Base-by-base conservation (phyloP, 164 flowering plant species). In the Kalanchoe fedtschenkoi region DNA sequence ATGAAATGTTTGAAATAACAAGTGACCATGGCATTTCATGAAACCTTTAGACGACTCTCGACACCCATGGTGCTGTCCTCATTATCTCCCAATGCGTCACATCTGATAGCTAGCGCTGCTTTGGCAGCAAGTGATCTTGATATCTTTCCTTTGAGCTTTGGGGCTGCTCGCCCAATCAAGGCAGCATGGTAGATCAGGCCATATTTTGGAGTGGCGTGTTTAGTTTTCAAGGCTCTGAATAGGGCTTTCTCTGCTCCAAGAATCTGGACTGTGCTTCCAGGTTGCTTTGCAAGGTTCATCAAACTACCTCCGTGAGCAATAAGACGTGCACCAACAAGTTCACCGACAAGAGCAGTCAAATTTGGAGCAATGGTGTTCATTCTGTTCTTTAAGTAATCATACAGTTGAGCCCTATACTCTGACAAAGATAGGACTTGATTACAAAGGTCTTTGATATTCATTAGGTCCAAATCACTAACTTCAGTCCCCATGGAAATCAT, bases 191-290 rank as follows among this genome's bases (percentile, higher is more conserved):
- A 93, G 42, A 93, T 83, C 44, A 93, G 90, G 32, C 98, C 98
- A 69, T 93, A 93, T 43, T 93, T 93, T 15, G 98, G 98, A 16
- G 97, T 93, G 2, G 96, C 79, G 64, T 88, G 96, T 71, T 88
- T 89, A 51, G 98, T 84, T 75, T 93, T 93, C 66, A 93, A 69
- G 58, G 97, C 98, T 71, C 98, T 86, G 66, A 91, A 91, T 30
- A 91, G 88, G 22, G 97, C 97, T 78, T 91, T 88, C 65, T 91
- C 97, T 30, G 97, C 97, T 26, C 96, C 97, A 65, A 91, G 92
- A 72, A 88, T 88, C 77, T 91, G 96, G 56, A 91, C 83, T 5
- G 96, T 91, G 69, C 96, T 91, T 11, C 96, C 93, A 59, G 91
- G 96, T 80, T 91, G 95, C 72, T 91, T 91, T 17, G 97, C 87